A percentile compares a stretch with the other conserved stretches of the same genome.
Conservation (phyloP, 371 early-diverging fungal species). For the Mortierella sp. region DNA sequence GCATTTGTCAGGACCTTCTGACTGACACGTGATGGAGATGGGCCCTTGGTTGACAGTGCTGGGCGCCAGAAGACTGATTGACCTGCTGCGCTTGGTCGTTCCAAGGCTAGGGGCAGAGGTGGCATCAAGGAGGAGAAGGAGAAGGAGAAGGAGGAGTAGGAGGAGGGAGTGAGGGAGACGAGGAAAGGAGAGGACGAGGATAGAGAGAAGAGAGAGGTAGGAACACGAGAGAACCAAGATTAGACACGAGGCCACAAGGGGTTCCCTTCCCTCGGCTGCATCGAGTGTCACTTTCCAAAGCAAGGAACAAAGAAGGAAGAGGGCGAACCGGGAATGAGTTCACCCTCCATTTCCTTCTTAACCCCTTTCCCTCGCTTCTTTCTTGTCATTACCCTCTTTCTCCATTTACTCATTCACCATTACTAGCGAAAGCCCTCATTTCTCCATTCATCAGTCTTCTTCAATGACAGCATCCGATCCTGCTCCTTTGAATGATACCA, state of each 20-base stretch:
- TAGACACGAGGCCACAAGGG: no score
- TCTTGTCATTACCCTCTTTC: neutral
- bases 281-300: no score
- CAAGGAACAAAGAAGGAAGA: no score
- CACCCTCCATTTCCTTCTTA: neutral
- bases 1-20: no score
- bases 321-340: neutral
- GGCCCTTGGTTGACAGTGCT: no score
- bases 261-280: no score
- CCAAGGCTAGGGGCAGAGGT: no score
- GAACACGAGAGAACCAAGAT: neutral
- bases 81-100: no score
- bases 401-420: neutral
- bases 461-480: constrained; percentile 1
- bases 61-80: no score
- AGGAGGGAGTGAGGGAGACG: neutral
- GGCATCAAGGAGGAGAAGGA: no score
- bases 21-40: no score
- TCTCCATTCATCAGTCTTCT: neutral
- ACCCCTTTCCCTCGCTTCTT: neutral
- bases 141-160: neutral
- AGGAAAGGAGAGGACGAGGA: constrained; percentile 1
- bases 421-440: neutral
- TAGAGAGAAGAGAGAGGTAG: neutral
- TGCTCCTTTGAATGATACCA: constrained; percentile 4